A percentile compares a stretch with the other conserved stretches of the same genome.
phyloP scores from a whole-genome alignment of 1,139 yeast species.

The Blastobotrys ciferrii region DNA sequence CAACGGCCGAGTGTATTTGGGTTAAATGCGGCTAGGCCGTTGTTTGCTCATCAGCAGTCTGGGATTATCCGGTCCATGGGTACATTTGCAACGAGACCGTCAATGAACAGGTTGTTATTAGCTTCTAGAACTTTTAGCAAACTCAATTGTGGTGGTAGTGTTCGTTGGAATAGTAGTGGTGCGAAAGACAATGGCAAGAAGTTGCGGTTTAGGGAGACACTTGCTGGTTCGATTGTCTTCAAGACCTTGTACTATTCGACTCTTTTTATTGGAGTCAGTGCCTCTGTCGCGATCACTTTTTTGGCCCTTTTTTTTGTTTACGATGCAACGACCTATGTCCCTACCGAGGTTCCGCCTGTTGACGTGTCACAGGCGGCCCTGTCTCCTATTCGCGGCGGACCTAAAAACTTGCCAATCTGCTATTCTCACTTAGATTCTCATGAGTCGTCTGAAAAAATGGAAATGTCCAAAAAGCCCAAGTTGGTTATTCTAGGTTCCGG shows the following conservation, averaged over 20 bases:
- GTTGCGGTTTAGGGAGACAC: slow-evolving; percentile 7
- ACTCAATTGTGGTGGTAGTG: background rate
- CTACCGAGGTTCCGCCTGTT: slow-evolving; percentile 40
- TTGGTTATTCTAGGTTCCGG: slow-evolving; percentile 60
- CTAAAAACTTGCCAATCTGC: slow-evolving; percentile 60
- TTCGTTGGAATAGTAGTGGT: background rate
- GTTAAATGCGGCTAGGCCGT: background rate
- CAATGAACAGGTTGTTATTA: background rate
- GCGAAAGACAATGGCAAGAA: background rate
- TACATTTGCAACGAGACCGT: background rate
- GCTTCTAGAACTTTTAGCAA: background rate
- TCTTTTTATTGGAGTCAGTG: slow-evolving; percentile 24
- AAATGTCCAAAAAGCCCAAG: slow-evolving; percentile 47
- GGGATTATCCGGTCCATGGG: background rate
- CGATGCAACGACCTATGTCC: slow-evolving; percentile 58
- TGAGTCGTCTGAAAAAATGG: slow-evolving; percentile 46
- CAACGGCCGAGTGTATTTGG: background rate
- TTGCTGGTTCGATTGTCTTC: slow-evolving; percentile 16
- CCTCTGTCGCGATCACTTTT: slow-evolving; percentile 22
- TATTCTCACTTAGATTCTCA: slow-evolving; percentile 52
- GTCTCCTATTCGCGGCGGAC: slow-evolving; percentile 59
- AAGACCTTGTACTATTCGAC: slow-evolving; percentile 23
- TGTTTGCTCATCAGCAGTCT: background rate
- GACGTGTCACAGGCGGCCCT: slow-evolving; percentile 50
- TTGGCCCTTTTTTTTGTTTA: slow-evolving; percentile 51